A percentile compares a stretch with the other conserved stretches of the same genome.
These are phyloP conservation scores for Talaromyces marneffei DNA, from an alignment of 2,329 filamentous ascomycete species.

Conservation along the genomic window DNA sequence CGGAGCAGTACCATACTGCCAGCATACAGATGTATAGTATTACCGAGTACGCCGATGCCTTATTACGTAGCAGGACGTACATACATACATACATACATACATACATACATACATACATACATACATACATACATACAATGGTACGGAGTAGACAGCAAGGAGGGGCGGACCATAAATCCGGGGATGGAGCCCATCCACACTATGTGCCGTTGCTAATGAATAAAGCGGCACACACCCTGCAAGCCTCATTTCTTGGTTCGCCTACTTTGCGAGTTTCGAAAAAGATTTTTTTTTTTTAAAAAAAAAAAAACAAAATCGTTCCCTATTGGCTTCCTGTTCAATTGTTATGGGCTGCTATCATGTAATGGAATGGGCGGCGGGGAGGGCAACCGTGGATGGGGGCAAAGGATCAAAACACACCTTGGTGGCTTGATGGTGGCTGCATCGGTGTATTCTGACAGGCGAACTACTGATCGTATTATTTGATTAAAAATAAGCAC, in stretches of 20 bases:
- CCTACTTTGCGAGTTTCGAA: background rate
- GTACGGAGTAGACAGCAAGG: background rate
- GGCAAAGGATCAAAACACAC: background rate
- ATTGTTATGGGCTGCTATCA: background rate
- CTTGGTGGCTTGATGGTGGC: constrained; percentile 11
- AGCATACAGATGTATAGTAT: no score
- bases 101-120: background rate
- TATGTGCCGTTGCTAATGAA: background rate
- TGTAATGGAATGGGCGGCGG: background rate
- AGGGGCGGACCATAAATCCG: constrained; percentile 4
- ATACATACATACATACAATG: background rate
- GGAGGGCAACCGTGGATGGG: background rate
- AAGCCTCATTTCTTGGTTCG: background rate
- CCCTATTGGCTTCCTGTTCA: background rate
- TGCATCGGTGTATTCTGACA: constrained; percentile 10
- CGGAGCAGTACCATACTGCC: background rate
- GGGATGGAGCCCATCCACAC: constrained; percentile 2
- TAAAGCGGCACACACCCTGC: background rate
- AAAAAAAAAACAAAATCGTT: no score
- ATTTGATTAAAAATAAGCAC: background rate
- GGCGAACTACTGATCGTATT: constrained; percentile 8
- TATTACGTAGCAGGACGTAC: background rate
- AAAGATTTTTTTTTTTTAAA: background rate
- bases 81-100: background rate
- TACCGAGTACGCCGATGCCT: no score